Conservation (phyloP, 495 filamentous ascomycete species). For the Aspergillus sclerotiicarbonarius region DNA sequence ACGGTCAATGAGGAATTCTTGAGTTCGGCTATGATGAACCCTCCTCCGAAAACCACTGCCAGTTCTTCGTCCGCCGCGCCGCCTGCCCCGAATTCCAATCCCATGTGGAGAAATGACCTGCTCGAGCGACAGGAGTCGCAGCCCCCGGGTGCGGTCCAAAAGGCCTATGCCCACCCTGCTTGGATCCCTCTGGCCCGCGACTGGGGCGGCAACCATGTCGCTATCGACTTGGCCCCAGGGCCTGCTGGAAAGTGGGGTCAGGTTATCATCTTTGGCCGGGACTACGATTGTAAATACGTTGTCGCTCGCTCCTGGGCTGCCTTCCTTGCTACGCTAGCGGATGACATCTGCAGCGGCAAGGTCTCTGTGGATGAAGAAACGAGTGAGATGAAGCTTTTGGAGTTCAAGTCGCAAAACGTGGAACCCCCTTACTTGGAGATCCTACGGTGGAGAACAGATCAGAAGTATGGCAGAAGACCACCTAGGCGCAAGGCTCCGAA, state of each 20-base stretch:
- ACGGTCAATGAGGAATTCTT: constrained; percentile 88
- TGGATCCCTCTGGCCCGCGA: constrained; percentile 97
- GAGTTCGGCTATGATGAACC: constrained; percentile 49
- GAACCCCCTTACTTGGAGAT: constrained; percentile 96
- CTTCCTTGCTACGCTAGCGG: constrained; percentile 82
- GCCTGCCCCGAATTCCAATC: constrained; percentile 50
- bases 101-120: constrained; percentile 82
- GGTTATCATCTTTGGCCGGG: constrained; percentile 91
- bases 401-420: constrained; percentile 82
- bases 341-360: constrained; percentile 83
- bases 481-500: constrained; percentile 47
- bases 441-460: constrained; percentile 88
- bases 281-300: constrained; percentile 98
- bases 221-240: constrained; percentile 90
- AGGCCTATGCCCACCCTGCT: constrained; percentile 87
- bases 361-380: constrained; percentile 89
- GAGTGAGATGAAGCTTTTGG: constrained; percentile 83
- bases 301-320: constrained; percentile 88
- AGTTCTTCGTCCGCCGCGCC: constrained; percentile 59
- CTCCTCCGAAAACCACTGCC: constrained; percentile 64
- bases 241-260: constrained; percentile 92
- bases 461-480: constrained; percentile 75
- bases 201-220: constrained; percentile 97
- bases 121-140: constrained; percentile 83
- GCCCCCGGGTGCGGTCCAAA: constrained; percentile 80